Conservation (phyloP, 2,329 filamentous ascomycete species). For the Nigrospora osmanthi region DNA sequence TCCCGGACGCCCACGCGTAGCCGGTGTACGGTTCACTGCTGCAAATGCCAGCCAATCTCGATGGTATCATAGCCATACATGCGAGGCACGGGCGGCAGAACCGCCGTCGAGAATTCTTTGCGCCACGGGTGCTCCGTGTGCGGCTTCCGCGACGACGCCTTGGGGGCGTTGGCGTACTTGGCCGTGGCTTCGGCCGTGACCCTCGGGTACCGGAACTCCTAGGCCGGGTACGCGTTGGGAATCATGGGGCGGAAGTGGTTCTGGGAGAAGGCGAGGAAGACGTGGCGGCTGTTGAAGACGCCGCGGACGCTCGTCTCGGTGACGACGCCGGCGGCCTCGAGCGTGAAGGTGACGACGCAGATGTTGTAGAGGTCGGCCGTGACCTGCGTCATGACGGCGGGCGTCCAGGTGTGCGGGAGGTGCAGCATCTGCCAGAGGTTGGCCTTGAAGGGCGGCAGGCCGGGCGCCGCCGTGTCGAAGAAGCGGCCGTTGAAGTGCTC, state of each 20-base stretch:
- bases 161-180: slow-evolving; percentile 11
- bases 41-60: too few relatives aligned
- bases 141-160: slow-evolving; percentile 5
- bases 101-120: slow-evolving; percentile 13
- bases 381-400: slow-evolving; percentile 18
- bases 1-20: too few relatives aligned
- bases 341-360: slow-evolving; percentile 21
- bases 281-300: slow-evolving; percentile 22
- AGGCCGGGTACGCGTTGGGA: slow-evolving; percentile 21
- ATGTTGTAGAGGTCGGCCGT: slow-evolving; percentile 25
- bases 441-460: slow-evolving; percentile 6
- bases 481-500: slow-evolving; percentile 14
- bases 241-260: slow-evolving; percentile 23
- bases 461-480: slow-evolving; percentile 4
- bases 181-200: slow-evolving; percentile 15
- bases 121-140: slow-evolving; percentile 14
- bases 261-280: slow-evolving; percentile 19
- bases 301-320: slow-evolving; percentile 18
- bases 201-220: slow-evolving; percentile 24
- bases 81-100: slow-evolving; percentile 11
- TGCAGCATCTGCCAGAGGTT: slow-evolving; percentile 23
- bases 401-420: slow-evolving; percentile 19
- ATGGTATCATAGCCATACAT: slow-evolving; percentile 9
- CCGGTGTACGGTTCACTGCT: too few relatives aligned
- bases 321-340: slow-evolving; percentile 1